A percentile compares a stretch with the other conserved stretches of the same genome.
Evolutionary conservation across 2,329 filamentous ascomycete genomes (phyloP).

Genomic region (Aspergillus sp.): DNA sequence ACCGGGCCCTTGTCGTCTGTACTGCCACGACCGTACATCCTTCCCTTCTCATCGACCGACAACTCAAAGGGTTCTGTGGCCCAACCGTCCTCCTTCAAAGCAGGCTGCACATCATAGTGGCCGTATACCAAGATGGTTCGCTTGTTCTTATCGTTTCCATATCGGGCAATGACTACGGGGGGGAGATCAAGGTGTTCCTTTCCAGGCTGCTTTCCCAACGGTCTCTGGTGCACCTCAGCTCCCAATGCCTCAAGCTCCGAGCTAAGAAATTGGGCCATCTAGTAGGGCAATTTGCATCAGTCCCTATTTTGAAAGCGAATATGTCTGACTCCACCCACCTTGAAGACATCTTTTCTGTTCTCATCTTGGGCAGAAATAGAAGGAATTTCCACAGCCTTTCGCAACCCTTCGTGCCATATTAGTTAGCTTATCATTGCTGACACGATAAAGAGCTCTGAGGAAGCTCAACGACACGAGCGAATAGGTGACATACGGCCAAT

Average conservation of each 20-base stretch:
- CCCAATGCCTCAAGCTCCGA: conserved; percentile 74
- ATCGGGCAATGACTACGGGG: conserved; percentile 83
- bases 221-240: conserved; percentile 76
- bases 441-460: conserved; percentile 1
- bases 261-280: conserved; percentile 89
- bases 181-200: conserved; percentile 86
- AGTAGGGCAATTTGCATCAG: conserved; percentile 1
- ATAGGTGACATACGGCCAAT: conserved; percentile 58
- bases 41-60: conserved; percentile 76
- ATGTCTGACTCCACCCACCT: conserved; percentile 37
- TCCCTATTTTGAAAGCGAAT: background rate
- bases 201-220: conserved; percentile 83
- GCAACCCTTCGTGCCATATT: conserved; percentile 44
- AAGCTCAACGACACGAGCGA: background rate
- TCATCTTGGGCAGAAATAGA: conserved; percentile 89
- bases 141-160: conserved; percentile 87
- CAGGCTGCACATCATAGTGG: conserved; percentile 97
- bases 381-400: conserved; percentile 89
- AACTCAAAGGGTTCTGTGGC: conserved; percentile 88
- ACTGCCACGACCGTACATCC: conserved; percentile 92
- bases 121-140: conserved; percentile 93
- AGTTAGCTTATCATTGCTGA: conserved; percentile 5
- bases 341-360: conserved; percentile 82
- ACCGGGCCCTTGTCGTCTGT: conserved; percentile 98
- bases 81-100: conserved; percentile 89